phyloP scores from a whole-genome alignment of 2,329 filamentous ascomycete species.

The Aureobasidium sp. region DNA sequence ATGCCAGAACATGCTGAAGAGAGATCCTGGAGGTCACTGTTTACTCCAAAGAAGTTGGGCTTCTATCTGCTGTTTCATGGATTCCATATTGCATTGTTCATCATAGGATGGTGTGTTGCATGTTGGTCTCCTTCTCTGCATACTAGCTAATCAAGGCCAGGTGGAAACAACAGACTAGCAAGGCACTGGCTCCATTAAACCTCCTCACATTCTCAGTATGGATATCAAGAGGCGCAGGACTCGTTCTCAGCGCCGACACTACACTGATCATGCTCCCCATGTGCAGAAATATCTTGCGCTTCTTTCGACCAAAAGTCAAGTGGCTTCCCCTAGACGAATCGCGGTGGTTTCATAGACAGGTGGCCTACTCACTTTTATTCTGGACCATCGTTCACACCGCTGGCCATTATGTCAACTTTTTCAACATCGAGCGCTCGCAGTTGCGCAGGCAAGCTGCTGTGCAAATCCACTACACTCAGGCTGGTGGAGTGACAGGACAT shows the following conservation, averaged over 20 bases:
- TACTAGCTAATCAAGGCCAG: slow-evolving; percentile 40
- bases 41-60: slow-evolving; percentile 29
- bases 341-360: slow-evolving; percentile 91
- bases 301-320: slow-evolving; percentile 75
- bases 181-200: slow-evolving; percentile 69
- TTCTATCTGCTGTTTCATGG: slow-evolving; percentile 35
- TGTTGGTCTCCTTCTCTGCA: neutral
- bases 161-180: slow-evolving; percentile 68
- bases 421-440: slow-evolving; percentile 82
- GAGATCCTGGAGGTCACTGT: slow-evolving; percentile 23
- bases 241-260: slow-evolving; percentile 76
- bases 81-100: slow-evolving; percentile 32
- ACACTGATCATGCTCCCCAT: slow-evolving; percentile 89
- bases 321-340: slow-evolving; percentile 94
- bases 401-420: slow-evolving; percentile 97
- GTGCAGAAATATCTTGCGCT: slow-evolving; percentile 82
- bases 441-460: slow-evolving; percentile 73
- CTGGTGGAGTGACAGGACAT: slow-evolving; percentile 90
- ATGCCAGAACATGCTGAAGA: slow-evolving; percentile 9
- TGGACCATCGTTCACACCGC: slow-evolving; percentile 72
- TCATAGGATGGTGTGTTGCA: slow-evolving; percentile 30
- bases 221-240: slow-evolving; percentile 87
- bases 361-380: slow-evolving; percentile 80
- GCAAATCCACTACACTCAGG: slow-evolving; percentile 83
- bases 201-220: slow-evolving; percentile 81